Evolutionary conservation across 1,284 basidiomycete genomes (phyloP).

Genomic region (Cutaneotrichosporon sp.): DNA sequence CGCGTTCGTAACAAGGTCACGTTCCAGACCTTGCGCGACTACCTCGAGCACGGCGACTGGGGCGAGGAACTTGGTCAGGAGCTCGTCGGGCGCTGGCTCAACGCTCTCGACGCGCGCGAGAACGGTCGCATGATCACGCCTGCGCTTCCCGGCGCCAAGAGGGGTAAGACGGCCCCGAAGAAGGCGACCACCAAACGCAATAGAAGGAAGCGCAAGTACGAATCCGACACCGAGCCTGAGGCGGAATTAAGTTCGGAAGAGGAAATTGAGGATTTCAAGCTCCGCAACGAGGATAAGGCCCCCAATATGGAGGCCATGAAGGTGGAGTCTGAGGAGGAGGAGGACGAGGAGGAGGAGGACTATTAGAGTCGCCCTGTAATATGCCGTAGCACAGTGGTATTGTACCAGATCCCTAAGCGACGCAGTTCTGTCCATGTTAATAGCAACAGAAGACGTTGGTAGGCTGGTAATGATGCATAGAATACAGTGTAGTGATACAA

Average conservation of each 20-base stretch:
- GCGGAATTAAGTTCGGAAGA: neutral
- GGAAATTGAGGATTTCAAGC: neutral
- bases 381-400: neutral
- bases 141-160: neutral
- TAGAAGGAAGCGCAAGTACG: neutral
- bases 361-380: neutral
- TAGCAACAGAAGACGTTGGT: neutral
- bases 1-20: neutral
- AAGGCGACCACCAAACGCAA: neutral
- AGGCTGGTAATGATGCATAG: neutral
- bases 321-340: neutral
- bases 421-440: neutral
- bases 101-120: constrained; percentile 7
- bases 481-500: constrained; percentile 12
- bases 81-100: constrained; percentile 16
- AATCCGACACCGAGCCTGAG: neutral
- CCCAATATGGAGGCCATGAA: neutral
- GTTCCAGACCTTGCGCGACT: constrained; percentile 5
- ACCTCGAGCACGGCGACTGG: constrained; percentile 13
- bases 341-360: constrained; percentile 2
- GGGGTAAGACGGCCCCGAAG: neutral
- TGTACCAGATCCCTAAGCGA: neutral
- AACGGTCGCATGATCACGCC: neutral
- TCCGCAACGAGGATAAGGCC: neutral
- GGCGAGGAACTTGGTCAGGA: constrained; percentile 13